phyloP scores from a whole-genome alignment of 2,329 filamentous ascomycete species.

The Kalaharituber pfeilii region DNA sequence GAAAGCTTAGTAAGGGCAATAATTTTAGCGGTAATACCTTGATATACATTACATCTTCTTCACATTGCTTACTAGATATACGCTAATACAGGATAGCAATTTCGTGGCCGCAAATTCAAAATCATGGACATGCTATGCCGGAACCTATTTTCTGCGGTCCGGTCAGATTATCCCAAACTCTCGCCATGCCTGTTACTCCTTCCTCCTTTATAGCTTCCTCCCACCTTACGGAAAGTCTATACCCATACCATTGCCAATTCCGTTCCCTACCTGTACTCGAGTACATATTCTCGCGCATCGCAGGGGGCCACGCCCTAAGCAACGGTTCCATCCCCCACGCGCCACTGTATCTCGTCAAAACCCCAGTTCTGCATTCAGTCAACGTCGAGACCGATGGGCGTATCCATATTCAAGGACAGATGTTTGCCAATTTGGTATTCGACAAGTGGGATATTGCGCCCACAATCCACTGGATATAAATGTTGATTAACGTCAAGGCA shows the following conservation, averaged over 20 bases:
- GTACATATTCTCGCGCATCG: slow-evolving; percentile 70
- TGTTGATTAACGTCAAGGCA: slow-evolving; percentile 62
- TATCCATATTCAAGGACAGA: slow-evolving; percentile 87
- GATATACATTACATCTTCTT: too few relatives aligned
- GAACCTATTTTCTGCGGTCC: slow-evolving; percentile 86
- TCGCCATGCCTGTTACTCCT: slow-evolving; percentile 81
- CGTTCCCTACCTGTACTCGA: slow-evolving; percentile 80
- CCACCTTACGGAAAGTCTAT: slow-evolving; percentile 90
- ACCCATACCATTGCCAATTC: slow-evolving; percentile 72
- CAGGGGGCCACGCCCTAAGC: slow-evolving; percentile 79
- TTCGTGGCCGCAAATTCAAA: slow-evolving; percentile 95
- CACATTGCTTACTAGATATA: too few relatives aligned
- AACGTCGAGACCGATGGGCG: slow-evolving; percentile 94
- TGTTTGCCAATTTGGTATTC: slow-evolving; percentile 79
- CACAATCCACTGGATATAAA: slow-evolving; percentile 80
- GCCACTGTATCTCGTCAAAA: slow-evolving; percentile 75
- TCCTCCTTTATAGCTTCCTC: slow-evolving; percentile 95
- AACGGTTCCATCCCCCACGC: slow-evolving; percentile 90
- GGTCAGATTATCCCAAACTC: slow-evolving; percentile 96
- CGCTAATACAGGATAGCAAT: slow-evolving; percentile 39
- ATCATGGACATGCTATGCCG: slow-evolving; percentile 69
- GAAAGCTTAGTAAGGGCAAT: too few relatives aligned
- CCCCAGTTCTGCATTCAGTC: slow-evolving; percentile 93
- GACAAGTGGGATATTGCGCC: slow-evolving; percentile 93
- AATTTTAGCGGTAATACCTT: too few relatives aligned